Evolutionary conservation across 2,329 filamentous ascomycete genomes (phyloP).

Genomic region (Cercospora nicotianae): DNA sequence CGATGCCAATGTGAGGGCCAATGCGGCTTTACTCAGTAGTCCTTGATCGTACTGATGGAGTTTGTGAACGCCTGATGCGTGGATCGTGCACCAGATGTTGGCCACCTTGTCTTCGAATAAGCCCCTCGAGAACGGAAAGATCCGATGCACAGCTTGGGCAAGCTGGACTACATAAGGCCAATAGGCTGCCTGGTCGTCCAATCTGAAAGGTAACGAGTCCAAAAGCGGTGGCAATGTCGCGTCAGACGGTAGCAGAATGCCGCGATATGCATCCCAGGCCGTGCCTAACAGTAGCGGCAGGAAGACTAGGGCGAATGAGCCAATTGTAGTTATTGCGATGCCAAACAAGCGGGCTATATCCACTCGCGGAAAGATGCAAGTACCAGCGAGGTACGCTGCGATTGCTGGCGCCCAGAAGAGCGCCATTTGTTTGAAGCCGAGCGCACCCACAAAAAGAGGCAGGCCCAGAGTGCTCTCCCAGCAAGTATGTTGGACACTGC

Average conservation of each 20-base stretch:
- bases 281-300: conserved; percentile 73
- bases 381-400: conserved; percentile 86
- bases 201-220: conserved; percentile 59
- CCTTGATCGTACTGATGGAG: conserved; percentile 70
- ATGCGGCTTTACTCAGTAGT: conserved; percentile 72
- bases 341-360: conserved; percentile 67
- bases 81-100: conserved; percentile 94
- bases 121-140: conserved; percentile 94
- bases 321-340: conserved; percentile 71
- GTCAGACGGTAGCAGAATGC: conserved; percentile 59
- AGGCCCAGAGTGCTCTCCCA: conserved; percentile 80
- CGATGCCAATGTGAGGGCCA: conserved; percentile 70
- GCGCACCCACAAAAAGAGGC: conserved; percentile 88
- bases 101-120: conserved; percentile 98
- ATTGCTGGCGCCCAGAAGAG: conserved; percentile 93
- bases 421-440: conserved; percentile 99
- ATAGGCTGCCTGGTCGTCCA: conserved; percentile 64
- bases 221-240: conserved; percentile 56
- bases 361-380: conserved; percentile 74
- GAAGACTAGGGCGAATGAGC: conserved; percentile 73
- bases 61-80: conserved; percentile 74
- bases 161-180: conserved; percentile 77
- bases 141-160: conserved; percentile 80
- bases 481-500: conserved; percentile 87
- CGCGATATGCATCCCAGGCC: conserved; percentile 65